Evolutionary conservation across 495 filamentous ascomycete genomes (phyloP), one percentile per base, ranked within the genome.

Genomic region (Pseudomonodictys pantanalensis): DNA sequence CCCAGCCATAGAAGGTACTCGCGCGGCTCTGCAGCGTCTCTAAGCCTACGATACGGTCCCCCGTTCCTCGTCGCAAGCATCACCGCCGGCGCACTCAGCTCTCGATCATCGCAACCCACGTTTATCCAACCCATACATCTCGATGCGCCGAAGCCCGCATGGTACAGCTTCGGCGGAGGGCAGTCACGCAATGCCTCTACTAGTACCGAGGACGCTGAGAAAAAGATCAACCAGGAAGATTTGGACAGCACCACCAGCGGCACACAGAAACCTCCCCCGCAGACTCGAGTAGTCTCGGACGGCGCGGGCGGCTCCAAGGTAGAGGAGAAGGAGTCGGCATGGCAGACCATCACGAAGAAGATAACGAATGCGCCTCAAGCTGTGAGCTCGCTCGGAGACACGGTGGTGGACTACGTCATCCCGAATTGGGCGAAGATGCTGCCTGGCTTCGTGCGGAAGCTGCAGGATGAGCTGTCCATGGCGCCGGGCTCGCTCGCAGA

Each of bases 401-500:
- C 76, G 50, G 79, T 95, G 41, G 82, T 83, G 29, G 83, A 84
- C 68, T 76, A 80, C 20, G 82, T 96, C 28, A 65, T 91, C 22
- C 92, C 92, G 1, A 85, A 88, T 4, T 98, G 93, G 93, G 83
- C 85, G 18, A 82, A 82, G 44, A 70, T 80, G 17, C 73, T 98
- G 6, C 92, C 92, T 3, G 87, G 75, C 24, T 91, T 87, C 53
- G 76, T 92, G 12, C 80, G 83, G 49, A 96, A 96, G 71, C 81
- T 98, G 1, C 91, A 96, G 63, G 80, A 82, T 22, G 92, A 98
- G 75, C 79, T 97, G 11, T 91, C 87, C 20, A 85, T 92, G 81
- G 80, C 84, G 0, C 88, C 90, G 2, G 92, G 90, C 3, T 93
- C 90, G 2, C 77, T 98, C 15, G 89, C 93, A 29, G 86, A 91